phyloP scores from a whole-genome alignment of 345 rosid species.

The Ricinus communis region DNA sequence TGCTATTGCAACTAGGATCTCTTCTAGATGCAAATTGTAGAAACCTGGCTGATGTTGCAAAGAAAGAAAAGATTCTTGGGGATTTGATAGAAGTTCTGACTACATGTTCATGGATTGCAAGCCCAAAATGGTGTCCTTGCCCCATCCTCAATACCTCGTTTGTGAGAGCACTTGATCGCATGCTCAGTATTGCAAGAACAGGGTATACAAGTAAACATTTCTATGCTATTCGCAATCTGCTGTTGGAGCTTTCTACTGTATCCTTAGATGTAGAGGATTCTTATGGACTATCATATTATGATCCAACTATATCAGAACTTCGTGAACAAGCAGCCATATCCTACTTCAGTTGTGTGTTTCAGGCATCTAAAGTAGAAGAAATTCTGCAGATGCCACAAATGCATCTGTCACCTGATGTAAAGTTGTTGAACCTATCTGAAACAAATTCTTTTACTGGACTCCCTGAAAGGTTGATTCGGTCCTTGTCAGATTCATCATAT shows the following conservation, averaged over 20 bases:
- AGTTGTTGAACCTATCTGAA: conserved; percentile 30
- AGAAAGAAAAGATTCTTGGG: conserved; percentile 76
- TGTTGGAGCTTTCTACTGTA: conserved; percentile 60
- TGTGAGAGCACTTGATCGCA: conserved; percentile 70
- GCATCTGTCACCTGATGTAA: conserved; percentile 24
- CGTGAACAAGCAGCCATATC: conserved; percentile 77
- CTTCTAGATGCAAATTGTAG: conserved; percentile 84
- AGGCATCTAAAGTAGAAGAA: conserved; percentile 54
- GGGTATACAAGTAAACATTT: conserved; percentile 40
- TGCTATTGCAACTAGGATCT: conserved; percentile 70
- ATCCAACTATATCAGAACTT: conserved; percentile 78
- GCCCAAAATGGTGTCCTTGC: conserved; percentile 69
- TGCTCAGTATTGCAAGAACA: conserved; percentile 66
- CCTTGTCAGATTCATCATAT: conserved; percentile 73
- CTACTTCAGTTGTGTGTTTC: conserved; percentile 73
- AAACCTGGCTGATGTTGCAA: conserved; percentile 67
- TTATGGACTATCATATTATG: conserved; percentile 59
- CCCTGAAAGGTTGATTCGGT: conserved; percentile 52
- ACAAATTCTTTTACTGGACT: conserved; percentile 38
- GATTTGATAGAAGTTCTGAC: conserved; percentile 54
- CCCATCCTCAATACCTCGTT: conserved; percentile 75
- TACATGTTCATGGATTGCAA: conserved; percentile 70
- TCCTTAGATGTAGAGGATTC: conserved; percentile 66
- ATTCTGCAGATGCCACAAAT: conserved; percentile 40
- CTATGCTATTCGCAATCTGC: conserved; percentile 44